Percentiles rank a stretch among this genome's conserved stretches.
Evolutionary conservation across 2,329 filamentous ascomycete genomes (phyloP).

Genomic region (Thielaviopsis ethacetica): DNA sequence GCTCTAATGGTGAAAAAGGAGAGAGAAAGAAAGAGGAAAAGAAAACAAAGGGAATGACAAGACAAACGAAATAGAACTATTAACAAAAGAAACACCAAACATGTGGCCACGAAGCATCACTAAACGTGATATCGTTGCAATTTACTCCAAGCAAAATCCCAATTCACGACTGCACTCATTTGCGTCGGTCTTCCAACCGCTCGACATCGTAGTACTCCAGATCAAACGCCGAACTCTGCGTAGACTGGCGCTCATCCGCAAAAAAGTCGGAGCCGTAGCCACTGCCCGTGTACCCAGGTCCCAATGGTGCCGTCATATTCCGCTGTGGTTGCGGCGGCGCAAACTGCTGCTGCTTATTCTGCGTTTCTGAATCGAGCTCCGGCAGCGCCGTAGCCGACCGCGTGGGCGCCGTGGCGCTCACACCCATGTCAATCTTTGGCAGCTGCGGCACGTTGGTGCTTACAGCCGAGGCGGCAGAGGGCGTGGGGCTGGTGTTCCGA

Average conservation of each 20-base stretch:
- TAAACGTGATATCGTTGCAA: neutral
- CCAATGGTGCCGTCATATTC: constrained; percentile 28
- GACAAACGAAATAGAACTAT: neutral
- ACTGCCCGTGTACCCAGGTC: constrained; percentile 10
- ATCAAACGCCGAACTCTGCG: constrained; percentile 9
- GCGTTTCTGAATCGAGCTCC: neutral
- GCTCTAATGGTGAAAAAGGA: neutral
- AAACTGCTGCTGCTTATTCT: neutral
- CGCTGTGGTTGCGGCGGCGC: constrained; percentile 19
- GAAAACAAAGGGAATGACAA: neutral
- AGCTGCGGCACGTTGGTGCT: constrained; percentile 4
- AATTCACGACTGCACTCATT: neutral
- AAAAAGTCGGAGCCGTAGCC: constrained; percentile 15
- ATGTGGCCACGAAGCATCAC: neutral
- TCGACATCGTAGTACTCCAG: constrained; percentile 8
- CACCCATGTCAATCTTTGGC: constrained; percentile 14
- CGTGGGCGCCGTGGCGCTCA: constrained; percentile 14
- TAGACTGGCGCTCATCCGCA: constrained; percentile 12
- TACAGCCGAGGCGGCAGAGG: constrained; percentile 13
- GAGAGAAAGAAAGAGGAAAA: neutral
- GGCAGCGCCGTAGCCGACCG: constrained; percentile 11
- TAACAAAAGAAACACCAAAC: neutral
- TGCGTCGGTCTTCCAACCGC: constrained; percentile 1
- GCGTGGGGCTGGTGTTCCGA: constrained; percentile 19
- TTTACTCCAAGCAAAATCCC: neutral